Base-by-base conservation (phyloP, 2,329 filamentous ascomycete genomes). In the Grosmannia huntii region DNA sequence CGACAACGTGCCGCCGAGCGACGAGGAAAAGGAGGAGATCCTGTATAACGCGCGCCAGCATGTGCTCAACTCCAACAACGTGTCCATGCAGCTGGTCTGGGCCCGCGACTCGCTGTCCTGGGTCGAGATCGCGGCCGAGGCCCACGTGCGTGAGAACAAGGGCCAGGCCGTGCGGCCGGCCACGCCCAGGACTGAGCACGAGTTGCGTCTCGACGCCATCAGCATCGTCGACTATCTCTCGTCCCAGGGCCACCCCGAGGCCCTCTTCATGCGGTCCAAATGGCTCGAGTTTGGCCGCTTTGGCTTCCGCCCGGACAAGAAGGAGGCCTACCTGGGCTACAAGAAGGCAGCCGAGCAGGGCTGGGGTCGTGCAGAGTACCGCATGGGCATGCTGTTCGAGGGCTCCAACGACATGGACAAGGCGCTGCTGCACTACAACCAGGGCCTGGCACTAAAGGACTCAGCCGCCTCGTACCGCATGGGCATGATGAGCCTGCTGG, bases 281-380 rank as follows among this genome's bases (percentile, higher is more conserved):
- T 99, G 94, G 94, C 78, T 95, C 55, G 94, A 99, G 69, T 99
- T 97, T 77, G 94, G 94, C 65, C 95, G 96, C 68, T 97, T 96
- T 68, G 90, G 90, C 46, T 84, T 86, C 70, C 84, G 90, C 31
- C 79, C 90, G 60, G 94, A 99, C 75, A 96, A 95, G 75, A 91
- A 92, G 67, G 92, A 96, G 73, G 92, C 94, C 9, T 97, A 95
- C 69, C 75, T 84, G 61, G 88, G 87, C 66, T 99, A 97, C 73
- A 84, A 85, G 62, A 80, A 86, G 66, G 89, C 94, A n/a, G 65
- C 90, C 33, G 87, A 91, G 65, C 85, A 89, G 65, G 90, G 90
- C 59, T 95, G 91, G 72, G 83, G 86, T 25, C 81, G 94, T 65
- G 91, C 94, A 23, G 90, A 97, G 71, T 99, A 99, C 71, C 84